Conservation (phyloP, 2,329 filamentous ascomycete genomes). For the Alternaria novae-zelandiae region DNA sequence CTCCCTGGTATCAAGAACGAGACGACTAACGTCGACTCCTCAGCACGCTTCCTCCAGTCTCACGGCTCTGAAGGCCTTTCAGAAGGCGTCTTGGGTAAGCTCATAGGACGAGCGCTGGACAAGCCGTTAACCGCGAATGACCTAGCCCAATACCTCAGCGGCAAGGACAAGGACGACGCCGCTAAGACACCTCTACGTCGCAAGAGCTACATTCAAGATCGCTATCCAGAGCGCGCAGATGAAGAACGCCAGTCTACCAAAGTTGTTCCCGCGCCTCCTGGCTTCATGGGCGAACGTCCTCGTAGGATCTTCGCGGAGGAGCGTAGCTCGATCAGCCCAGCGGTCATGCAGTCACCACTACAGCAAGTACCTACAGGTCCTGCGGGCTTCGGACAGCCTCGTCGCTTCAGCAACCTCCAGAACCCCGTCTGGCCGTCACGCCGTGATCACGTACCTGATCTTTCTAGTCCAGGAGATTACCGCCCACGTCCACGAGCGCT, state of each 20-base stretch:
- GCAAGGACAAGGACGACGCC: not conserved
- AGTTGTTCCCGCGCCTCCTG: conserved; percentile 16
- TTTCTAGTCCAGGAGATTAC: not conserved
- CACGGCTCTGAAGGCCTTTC: not conserved
- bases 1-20: conserved; percentile 11
- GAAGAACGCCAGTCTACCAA: conserved; percentile 2
- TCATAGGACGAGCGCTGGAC: conserved; percentile 26
- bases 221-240: not conserved
- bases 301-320: conserved; percentile 12
- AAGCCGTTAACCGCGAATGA: conserved; percentile 29
- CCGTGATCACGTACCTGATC: not conserved
- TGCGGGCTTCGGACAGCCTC: not conserved
- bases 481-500: conserved; percentile 9
- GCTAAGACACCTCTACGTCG: not conserved
- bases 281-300: conserved; percentile 8
- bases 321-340: not conserved
- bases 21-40: not conserved
- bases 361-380: not conserved
- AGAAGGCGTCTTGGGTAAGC: conserved; percentile 22
- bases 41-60: conserved; percentile 4
- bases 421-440: not conserved
- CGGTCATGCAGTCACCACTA: not conserved
- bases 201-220: not conserved
- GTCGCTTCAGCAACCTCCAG: conserved; percentile 4
- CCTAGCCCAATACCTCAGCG: conserved; percentile 22